Conservation (phyloP, 495 filamentous ascomycete species). For the Bryoglossum gracile region DNA sequence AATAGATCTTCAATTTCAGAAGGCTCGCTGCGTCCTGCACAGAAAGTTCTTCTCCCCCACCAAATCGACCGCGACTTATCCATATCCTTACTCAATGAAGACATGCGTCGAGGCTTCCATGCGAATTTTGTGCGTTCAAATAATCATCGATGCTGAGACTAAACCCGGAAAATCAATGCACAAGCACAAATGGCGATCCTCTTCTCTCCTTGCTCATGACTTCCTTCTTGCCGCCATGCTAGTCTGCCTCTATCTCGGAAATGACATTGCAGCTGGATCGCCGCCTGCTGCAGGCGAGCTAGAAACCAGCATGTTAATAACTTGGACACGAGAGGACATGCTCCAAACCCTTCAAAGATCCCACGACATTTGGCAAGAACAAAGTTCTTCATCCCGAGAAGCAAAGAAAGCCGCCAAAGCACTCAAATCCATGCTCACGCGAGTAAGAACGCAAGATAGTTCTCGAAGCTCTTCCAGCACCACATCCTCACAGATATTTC, state of each 20-base stretch:
- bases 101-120: constrained; percentile 63
- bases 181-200: constrained; percentile 35
- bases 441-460: not conserved
- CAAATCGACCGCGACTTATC: constrained; percentile 50
- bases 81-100: constrained; percentile 51
- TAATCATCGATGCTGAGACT: constrained; percentile 29
- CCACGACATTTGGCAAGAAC: constrained; percentile 9
- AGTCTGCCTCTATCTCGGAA: constrained; percentile 27
- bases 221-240: constrained; percentile 41
- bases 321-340: constrained; percentile 23
- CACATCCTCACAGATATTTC: too few species aligned
- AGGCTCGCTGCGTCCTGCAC: constrained; percentile 63
- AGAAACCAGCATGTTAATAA: not conserved
- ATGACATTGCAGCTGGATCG: not conserved
- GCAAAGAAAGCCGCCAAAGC: constrained; percentile 8
- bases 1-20: constrained; percentile 62
- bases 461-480: too few species aligned
- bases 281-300: not conserved
- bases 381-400: constrained; percentile 7
- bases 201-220: constrained; percentile 36
- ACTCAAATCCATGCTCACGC: constrained; percentile 7
- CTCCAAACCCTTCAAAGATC: constrained; percentile 31
- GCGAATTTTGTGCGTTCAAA: constrained; percentile 46
- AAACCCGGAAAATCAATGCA: constrained; percentile 31
- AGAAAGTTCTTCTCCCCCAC: constrained; percentile 58